Evolutionary conservation across 2,329 filamentous ascomycete species (phyloP).

Genomic region (Penicillium sp.): DNA sequence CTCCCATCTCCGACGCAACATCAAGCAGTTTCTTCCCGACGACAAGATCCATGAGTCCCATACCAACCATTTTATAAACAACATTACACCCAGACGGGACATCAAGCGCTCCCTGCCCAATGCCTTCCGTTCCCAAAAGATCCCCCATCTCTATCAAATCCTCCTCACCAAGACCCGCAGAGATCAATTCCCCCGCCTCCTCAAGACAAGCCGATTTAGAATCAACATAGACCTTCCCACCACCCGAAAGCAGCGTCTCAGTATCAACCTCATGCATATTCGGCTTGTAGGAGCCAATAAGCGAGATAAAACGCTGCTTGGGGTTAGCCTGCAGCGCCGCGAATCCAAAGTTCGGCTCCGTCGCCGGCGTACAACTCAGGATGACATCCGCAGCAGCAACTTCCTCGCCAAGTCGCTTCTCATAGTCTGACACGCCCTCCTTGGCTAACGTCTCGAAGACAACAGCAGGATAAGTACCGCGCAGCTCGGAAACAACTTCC

Average conservation of each 20-base stretch:
- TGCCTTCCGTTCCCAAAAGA: constrained; percentile 24
- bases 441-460: constrained; percentile 46
- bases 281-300: constrained; percentile 55
- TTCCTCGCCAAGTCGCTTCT: constrained; percentile 25
- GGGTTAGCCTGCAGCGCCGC: constrained; percentile 35
- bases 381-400: constrained; percentile 43
- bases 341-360: constrained; percentile 43
- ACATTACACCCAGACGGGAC: constrained; percentile 39
- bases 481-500: constrained; percentile 33
- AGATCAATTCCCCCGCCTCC: constrained; percentile 48
- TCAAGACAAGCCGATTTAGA: constrained; percentile 45
- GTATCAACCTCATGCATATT: constrained; percentile 52
- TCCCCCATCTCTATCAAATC: constrained; percentile 46
- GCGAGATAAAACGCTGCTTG: constrained; percentile 47
- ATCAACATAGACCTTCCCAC: constrained; percentile 66
- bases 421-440: constrained; percentile 58
- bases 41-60: constrained; percentile 51
- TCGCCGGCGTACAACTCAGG: constrained; percentile 51
- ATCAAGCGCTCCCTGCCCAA: constrained; percentile 19
- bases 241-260: constrained; percentile 50
- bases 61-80: constrained; percentile 51
- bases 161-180: constrained; percentile 35
- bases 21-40: constrained; percentile 43
- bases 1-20: constrained; percentile 31
- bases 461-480: constrained; percentile 36